phyloP scores from a whole-genome alignment of 2,329 filamentous ascomycete genomes.

The Emergomyces orientalis region DNA sequence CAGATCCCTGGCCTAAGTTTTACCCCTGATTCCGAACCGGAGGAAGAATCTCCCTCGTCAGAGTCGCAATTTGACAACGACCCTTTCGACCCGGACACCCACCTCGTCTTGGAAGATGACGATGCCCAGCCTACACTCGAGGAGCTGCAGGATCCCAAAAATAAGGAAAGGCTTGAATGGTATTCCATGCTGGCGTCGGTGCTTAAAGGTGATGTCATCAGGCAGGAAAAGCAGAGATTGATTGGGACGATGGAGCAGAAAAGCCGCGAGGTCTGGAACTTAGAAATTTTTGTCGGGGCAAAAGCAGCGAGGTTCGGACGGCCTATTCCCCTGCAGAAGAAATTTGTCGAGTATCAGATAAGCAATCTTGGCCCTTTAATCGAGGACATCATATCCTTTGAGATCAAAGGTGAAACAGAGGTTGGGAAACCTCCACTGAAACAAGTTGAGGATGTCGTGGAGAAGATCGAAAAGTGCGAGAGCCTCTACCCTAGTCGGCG shows the following conservation, averaged over 20 bases:
- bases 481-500: constrained; percentile 72
- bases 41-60: constrained; percentile 81
- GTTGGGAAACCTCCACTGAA: constrained; percentile 78
- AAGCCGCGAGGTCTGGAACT: constrained; percentile 56
- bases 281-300: constrained; percentile 80
- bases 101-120: constrained; percentile 87
- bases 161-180: constrained; percentile 89
- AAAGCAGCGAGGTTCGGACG: constrained; percentile 76
- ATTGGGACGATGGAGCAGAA: constrained; percentile 72
- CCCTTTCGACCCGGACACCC: constrained; percentile 79
- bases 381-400: constrained; percentile 84
- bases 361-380: constrained; percentile 62
- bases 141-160: constrained; percentile 78
- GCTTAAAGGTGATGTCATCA: constrained; percentile 89
- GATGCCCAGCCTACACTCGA: constrained; percentile 81
- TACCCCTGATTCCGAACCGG: constrained; percentile 72
- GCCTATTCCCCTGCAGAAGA: constrained; percentile 71
- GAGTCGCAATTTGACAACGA: constrained; percentile 75
- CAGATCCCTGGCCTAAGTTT: constrained; percentile 46
- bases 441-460: constrained; percentile 82
- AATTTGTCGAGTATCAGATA: constrained; percentile 79
- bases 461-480: constrained; percentile 84
- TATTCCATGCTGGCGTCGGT: constrained; percentile 96
- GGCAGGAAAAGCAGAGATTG: constrained; percentile 92
- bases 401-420: constrained; percentile 87